Evolutionary conservation across 1,284 basidiomycete species (phyloP).

Genomic region (Dichomitus squalens): DNA sequence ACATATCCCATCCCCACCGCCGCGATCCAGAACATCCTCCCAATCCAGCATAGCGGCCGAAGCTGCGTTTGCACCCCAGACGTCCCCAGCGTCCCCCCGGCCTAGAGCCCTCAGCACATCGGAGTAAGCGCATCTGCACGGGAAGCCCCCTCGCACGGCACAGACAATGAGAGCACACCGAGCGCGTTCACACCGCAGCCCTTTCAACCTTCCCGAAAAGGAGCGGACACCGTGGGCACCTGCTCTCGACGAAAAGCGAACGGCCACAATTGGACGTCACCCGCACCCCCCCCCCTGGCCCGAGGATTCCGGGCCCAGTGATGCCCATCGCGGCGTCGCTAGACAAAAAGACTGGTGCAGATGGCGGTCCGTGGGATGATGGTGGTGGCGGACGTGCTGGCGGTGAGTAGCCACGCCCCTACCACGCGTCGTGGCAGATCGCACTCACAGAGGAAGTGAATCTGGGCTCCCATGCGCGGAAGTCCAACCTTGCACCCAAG

Average conservation of each 20-base stretch:
- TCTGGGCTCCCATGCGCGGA: conserved; percentile 19
- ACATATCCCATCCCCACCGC: conserved; percentile 4
- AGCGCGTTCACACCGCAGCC: conserved; percentile 21
- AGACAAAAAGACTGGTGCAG: conserved; percentile 2
- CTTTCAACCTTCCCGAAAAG: conserved; percentile 30
- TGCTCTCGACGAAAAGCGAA: conserved; percentile 13
- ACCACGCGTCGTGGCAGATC: conserved; percentile 24
- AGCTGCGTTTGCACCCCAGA: conserved; percentile 15
- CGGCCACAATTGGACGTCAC: conserved; percentile 14
- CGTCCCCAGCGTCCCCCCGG: background rate
- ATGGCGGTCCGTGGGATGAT: conserved; percentile 5
- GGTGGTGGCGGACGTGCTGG: conserved; percentile 10
- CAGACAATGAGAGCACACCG: background rate
- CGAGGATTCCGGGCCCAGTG: conserved; percentile 3
- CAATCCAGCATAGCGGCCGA: conserved; percentile 14
- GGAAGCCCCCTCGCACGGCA: background rate
- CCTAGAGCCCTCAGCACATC: background rate
- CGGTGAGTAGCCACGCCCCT: conserved; percentile 27
- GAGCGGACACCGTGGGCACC: conserved; percentile 17
- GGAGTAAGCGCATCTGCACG: background rate
- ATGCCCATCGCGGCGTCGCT: background rate
- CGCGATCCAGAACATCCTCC: conserved; percentile 11
- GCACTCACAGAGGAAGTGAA: conserved; percentile 25
- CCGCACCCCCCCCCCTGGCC: conserved; percentile 7
- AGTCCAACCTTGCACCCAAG: conserved; percentile 6